Percentiles rank a stretch among this genome's conserved stretches.
Evolutionary conservation across 2,329 filamentous ascomycete species (phyloP).

Genomic region (Mariannaea elegans): DNA sequence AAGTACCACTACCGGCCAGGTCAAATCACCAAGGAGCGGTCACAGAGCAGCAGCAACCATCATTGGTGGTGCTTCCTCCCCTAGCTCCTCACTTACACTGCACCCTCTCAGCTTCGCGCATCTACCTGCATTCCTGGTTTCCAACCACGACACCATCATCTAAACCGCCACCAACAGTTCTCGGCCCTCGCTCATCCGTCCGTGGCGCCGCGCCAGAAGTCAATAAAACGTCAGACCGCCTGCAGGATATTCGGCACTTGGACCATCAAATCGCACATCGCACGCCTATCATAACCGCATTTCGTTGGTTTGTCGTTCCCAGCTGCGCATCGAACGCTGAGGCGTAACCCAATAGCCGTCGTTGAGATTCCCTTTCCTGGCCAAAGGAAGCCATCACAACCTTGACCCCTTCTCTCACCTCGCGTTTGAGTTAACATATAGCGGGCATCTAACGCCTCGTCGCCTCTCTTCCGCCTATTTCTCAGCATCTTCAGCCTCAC

Average conservation of each 20-base stretch:
- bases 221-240: conserved; percentile 41
- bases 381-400: background rate
- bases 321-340: background rate
- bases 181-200: conserved; percentile 30
- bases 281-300: conserved; percentile 26
- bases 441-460: background rate
- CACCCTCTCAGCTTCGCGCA: conserved; percentile 2
- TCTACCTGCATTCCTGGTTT: conserved; percentile 11
- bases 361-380: background rate
- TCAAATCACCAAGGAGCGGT: conserved; percentile 16
- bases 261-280: conserved; percentile 21
- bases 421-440: background rate
- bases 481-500: conserved; percentile 15
- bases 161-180: conserved; percentile 20
- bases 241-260: conserved; percentile 20
- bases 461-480: background rate
- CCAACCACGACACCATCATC: conserved; percentile 24
- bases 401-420: background rate
- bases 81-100: conserved; percentile 24
- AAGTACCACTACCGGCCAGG: background rate
- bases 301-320: conserved; percentile 25
- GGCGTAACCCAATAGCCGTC: background rate
- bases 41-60: background rate
- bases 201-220: conserved; percentile 30
- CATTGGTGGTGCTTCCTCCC: conserved; percentile 8